Percentiles rank a stretch among this genome's conserved stretches.
These are phyloP conservation scores for Cytauxzoon felis DNA, from an alignment of 169 alveolate genomes.

Conservation along the genomic window DNA sequence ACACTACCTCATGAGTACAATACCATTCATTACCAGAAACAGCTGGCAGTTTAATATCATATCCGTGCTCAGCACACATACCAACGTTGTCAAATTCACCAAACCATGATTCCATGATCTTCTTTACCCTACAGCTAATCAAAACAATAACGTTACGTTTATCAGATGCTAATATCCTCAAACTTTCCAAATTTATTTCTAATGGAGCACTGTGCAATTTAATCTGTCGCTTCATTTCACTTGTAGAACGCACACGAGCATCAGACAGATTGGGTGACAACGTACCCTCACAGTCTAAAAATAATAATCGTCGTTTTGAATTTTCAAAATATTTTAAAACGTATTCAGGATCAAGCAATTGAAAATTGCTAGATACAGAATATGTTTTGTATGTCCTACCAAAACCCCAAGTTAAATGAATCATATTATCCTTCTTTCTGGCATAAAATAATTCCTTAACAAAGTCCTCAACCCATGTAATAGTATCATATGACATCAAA, in stretches of 20 bases:
- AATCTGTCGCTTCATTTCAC: not conserved
- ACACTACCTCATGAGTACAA: conserved; percentile 14
- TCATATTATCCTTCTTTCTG: conserved; percentile 69
- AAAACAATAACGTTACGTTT: conserved; percentile 29
- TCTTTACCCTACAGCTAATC: conserved; percentile 28
- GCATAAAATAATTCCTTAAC: conserved; percentile 69
- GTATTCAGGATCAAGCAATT: conserved; percentile 22
- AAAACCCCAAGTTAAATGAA: conserved; percentile 66
- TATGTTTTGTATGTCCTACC: conserved; percentile 58
- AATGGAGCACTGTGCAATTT: conserved; percentile 3
- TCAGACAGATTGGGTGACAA: conserved; percentile 36
- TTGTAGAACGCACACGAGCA: conserved; percentile 7
- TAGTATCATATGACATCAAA: conserved; percentile 36
- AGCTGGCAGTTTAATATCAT: conserved; percentile 28
- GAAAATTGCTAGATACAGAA: conserved; percentile 31
- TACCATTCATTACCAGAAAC: conserved; percentile 52
- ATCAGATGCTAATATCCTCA: conserved; percentile 12
- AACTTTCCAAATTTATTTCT: conserved; percentile 21
- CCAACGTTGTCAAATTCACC: conserved; percentile 25
- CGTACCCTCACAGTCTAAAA: conserved; percentile 61
- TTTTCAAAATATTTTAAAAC: conserved; percentile 18
- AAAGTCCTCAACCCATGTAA: conserved; percentile 63
- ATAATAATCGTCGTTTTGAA: conserved; percentile 33
- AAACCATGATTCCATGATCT: conserved; percentile 52
- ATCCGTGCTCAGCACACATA: conserved; percentile 52